Percentiles rank a stretch among this genome's conserved stretches.
These are phyloP conservation scores for Ceratobasidium sp. DNA, from an alignment of 1,284 basidiomycete genomes.

Conservation along the genomic window DNA sequence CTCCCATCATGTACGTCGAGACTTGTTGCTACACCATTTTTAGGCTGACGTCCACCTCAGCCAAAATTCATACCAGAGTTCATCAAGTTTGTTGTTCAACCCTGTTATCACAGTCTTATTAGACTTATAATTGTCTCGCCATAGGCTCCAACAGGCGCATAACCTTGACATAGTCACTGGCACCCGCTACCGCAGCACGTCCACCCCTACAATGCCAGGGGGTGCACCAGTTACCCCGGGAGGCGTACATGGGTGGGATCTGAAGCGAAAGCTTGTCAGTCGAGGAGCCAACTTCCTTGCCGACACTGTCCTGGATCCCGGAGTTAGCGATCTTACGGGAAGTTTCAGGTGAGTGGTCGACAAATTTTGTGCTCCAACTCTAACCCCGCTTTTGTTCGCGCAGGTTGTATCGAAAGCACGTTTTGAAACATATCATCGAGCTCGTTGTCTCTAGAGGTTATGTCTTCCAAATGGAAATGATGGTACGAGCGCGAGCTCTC, in stretches of 20 bases:
- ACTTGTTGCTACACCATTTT: neutral
- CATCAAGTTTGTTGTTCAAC: constrained; percentile 62
- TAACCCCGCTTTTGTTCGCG: neutral
- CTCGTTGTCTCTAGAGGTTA: constrained; percentile 86
- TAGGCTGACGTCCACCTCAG: constrained; percentile 53
- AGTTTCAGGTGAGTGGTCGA: constrained; percentile 72
- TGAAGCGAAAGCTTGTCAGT: constrained; percentile 84
- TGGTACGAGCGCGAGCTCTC: constrained; percentile 82
- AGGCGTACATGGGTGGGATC: constrained; percentile 88
- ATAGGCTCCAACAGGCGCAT: constrained; percentile 75
- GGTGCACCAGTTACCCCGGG: constrained; percentile 61
- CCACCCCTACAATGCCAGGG: constrained; percentile 61
- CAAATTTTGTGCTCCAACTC: neutral
- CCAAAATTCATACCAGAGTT: constrained; percentile 91
- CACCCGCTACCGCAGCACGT: constrained; percentile 76
- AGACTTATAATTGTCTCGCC: neutral
- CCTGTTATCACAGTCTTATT: neutral
- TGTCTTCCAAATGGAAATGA: constrained; percentile 98
- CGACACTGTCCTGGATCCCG: constrained; percentile 78
- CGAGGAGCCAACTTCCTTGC: constrained; percentile 87
- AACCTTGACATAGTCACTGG: constrained; percentile 90
- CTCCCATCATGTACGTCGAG: constrained; percentile 79
- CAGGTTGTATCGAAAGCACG: constrained; percentile 79
- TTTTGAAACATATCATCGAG: constrained; percentile 81
- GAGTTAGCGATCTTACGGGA: constrained; percentile 86